Evolutionary conservation across 2,329 filamentous ascomycete genomes (phyloP).

Genomic region (Plectosphaerella cucumerina): DNA sequence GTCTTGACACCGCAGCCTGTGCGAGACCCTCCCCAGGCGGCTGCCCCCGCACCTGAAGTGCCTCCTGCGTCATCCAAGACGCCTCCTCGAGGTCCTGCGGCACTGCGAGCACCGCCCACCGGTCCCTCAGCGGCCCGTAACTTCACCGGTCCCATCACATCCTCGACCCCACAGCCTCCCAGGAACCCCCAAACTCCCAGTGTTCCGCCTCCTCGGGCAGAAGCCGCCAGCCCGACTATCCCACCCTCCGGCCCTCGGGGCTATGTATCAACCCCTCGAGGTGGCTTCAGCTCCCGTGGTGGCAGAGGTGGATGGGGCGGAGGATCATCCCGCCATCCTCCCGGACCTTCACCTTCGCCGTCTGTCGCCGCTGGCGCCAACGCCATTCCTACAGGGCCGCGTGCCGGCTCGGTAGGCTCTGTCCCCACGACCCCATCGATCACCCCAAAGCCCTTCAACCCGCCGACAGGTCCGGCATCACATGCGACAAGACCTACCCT

Average conservation of each 20-base stretch:
- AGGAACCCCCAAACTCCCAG: constrained; percentile 29
- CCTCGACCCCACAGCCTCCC: constrained; percentile 26
- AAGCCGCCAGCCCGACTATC: constrained; percentile 39
- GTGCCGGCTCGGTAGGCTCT: constrained; percentile 27
- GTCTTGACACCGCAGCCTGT: constrained; percentile 12
- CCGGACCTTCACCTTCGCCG: constrained; percentile 30
- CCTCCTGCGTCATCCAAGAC: constrained; percentile 30
- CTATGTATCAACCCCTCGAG: constrained; percentile 41
- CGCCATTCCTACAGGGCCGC: constrained; percentile 45
- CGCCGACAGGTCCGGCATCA: constrained; percentile 49
- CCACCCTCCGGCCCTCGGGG: constrained; percentile 53
- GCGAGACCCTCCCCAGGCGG: constrained; percentile 7
- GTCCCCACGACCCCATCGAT: constrained; percentile 29
- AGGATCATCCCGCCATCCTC: constrained; percentile 19
- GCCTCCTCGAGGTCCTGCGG: constrained; percentile 52
- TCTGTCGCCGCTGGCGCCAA: constrained; percentile 23
- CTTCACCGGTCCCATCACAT: constrained; percentile 29
- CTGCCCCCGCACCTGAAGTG: constrained; percentile 21
- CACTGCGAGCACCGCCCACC: constrained; percentile 46
- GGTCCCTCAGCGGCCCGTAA: constrained; percentile 35
- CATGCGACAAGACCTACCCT: constrained; percentile 37
- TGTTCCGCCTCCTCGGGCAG: constrained; percentile 26
- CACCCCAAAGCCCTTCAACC: constrained; percentile 46
- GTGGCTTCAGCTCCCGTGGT: constrained; percentile 38
- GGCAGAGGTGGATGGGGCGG: constrained; percentile 40